Base-by-base conservation (phyloP, 2,329 filamentous ascomycete genomes). In the Paracorniculantispora psalliotae region DNA sequence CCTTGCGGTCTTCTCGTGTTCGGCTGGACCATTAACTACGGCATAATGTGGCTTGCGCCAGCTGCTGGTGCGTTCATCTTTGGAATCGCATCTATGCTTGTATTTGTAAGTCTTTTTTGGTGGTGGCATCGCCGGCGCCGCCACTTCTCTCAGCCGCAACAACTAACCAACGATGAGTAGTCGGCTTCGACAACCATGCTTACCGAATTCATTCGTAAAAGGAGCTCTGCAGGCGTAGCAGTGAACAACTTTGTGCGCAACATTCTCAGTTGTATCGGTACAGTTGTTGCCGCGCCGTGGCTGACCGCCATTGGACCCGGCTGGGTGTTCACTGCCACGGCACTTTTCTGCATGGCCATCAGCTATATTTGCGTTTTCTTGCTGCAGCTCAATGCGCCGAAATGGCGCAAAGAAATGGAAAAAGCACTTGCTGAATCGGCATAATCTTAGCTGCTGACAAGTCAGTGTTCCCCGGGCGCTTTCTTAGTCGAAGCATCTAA, bases 231-330 rank as follows among this genome's bases (percentile, higher is more conserved):
- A 12, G 90, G 89, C 1, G 88, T 93, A 3, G 91, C 90, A 0
- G 77, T 92, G 46, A 92, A 93, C 72, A 93, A 93, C 69, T 90
- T 93, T 66, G 79, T 90, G 54, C 78, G 90, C 51, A 94, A 93
- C 66, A 90, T 92, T 41, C 86, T 92, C 66, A 86, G 83, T 52
- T 92, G 88, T 62, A 79, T 90, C 1, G 90, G 88, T 10, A 81
- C 82, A 46, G 72, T 92, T 33, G 82, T 92, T n/a, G 83, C 87
- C 0, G 81, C 87, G 61, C 90, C 90, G 1, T 78, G 91, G 58
- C 88, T 93, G 57, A 68, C 80, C 19, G 87, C 79, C 2, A 87
- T 92, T 61, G 88, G 90, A 2, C 83, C 87, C 62, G 90, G 90
- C 1, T 92, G 88, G 88, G 73, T 92, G 0, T 89, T 91, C 63